These are phyloP conservation scores for Xerocomellus intermedius DNA, from an alignment of 768 basidiomycete species.

Conservation along the genomic window DNA sequence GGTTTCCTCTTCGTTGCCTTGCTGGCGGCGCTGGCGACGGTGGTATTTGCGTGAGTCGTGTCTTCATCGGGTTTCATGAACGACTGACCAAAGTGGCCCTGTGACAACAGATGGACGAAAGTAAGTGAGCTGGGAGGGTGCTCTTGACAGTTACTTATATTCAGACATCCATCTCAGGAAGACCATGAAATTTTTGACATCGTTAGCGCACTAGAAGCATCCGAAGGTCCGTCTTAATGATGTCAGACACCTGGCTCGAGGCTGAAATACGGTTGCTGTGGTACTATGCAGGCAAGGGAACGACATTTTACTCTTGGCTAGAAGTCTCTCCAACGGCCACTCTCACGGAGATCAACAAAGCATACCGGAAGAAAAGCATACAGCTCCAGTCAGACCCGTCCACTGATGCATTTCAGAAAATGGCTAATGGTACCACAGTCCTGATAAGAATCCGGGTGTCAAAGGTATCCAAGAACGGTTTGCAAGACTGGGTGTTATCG, in stretches of 20 bases:
- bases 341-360: constrained; percentile 76
- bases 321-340: constrained; percentile 74
- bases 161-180: constrained; percentile 47
- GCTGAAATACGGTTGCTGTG: background rate
- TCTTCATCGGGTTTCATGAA: background rate
- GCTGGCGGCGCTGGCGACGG: constrained; percentile 51
- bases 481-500: constrained; percentile 85
- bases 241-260: background rate
- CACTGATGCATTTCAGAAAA: background rate
- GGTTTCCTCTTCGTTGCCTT: constrained; percentile 43
- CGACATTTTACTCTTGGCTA: constrained; percentile 95
- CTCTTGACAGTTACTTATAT: constrained; percentile 6
- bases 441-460: constrained; percentile 91
- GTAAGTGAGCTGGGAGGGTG: constrained; percentile 32
- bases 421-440: constrained; percentile 46
- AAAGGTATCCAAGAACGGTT: constrained; percentile 86
- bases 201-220: constrained; percentile 71
- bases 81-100: constrained; percentile 3
- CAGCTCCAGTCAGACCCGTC: constrained; percentile 73
- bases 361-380: constrained; percentile 90
- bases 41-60: constrained; percentile 57
- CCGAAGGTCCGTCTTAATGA: constrained; percentile 59
- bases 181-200: constrained; percentile 98
- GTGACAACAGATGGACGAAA: constrained; percentile 62
- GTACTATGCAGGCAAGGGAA: constrained; percentile 64